These are phyloP conservation scores for Lippia alba DNA, from an alignment of 305 asterid genomes.

Conservation along the genomic window DNA sequence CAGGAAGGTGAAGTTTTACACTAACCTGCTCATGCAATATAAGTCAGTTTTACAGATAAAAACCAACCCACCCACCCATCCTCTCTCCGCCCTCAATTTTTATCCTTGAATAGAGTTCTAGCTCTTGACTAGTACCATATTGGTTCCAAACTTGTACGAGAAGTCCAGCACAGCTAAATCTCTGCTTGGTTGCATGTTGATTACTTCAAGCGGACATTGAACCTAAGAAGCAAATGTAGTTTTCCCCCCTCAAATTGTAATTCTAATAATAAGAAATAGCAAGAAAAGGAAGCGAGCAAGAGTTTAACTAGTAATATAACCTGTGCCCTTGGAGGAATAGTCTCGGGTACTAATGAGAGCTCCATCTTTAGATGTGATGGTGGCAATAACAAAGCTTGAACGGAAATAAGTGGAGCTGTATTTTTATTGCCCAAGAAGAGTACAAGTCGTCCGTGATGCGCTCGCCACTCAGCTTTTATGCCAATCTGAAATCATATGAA, in stretches of 20 bases:
- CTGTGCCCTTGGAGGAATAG: slow-evolving; percentile 98
- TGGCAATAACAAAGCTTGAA: slow-evolving; percentile 74
- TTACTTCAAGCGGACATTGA: slow-evolving; percentile 92
- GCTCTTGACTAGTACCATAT: slow-evolving; percentile 59
- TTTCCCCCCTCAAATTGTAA: slow-evolving; percentile 21
- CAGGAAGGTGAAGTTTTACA: slow-evolving; percentile 96
- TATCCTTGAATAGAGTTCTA: slow-evolving; percentile 17
- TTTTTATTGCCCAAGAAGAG: slow-evolving; percentile 94
- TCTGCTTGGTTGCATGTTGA: slow-evolving; percentile 88
- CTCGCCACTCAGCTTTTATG: slow-evolving; percentile 92
- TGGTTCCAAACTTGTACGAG: slow-evolving; percentile 74
- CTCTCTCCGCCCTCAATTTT: slow-evolving; percentile 5
- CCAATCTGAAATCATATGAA: slow-evolving; percentile 70
- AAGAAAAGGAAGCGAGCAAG: slow-evolving; percentile 6
- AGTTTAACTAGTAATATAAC: slow-evolving; percentile 42
- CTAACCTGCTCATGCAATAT: slow-evolving; percentile 64
- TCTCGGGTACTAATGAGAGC: slow-evolving; percentile 87
- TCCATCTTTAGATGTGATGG: slow-evolving; percentile 84
- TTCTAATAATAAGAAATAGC: slow-evolving; percentile 7
- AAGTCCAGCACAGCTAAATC: slow-evolving; percentile 92
- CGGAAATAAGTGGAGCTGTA: slow-evolving; percentile 76
- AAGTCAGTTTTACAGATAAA: slow-evolving; percentile 35
- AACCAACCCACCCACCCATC: slow-evolving; percentile 19
- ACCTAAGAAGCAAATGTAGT: slow-evolving; percentile 53
- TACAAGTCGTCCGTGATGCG: slow-evolving; percentile 81